Percentiles rank a stretch among this genome's conserved stretches.
Conservation (phyloP, 352 stramenopile species). For the Saprolegnia parasitica region DNA sequence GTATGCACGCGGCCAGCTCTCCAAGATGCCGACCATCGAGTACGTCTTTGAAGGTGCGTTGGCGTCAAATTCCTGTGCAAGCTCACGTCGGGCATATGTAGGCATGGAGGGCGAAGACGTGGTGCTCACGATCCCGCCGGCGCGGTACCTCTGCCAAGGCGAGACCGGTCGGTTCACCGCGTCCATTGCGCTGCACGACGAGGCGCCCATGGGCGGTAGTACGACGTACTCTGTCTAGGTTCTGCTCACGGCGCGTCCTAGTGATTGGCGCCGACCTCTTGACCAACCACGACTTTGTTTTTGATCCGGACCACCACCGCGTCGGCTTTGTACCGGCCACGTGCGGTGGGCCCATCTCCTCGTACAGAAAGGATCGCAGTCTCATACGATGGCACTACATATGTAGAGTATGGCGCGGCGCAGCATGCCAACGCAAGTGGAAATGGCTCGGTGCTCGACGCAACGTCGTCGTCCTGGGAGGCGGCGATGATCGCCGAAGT, state of each 20-base stretch:
- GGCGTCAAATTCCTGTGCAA: not conserved
- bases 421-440: not conserved
- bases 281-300: conserved; percentile 77
- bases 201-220: conserved; percentile 52
- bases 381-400: not conserved
- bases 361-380: conserved; percentile 10
- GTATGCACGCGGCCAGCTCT: conserved; percentile 48
- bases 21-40: conserved; percentile 57
- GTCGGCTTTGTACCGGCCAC: conserved; percentile 74
- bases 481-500: conserved; percentile 13
- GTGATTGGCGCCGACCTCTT: conserved; percentile 84
- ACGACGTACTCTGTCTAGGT: not conserved
- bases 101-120: conserved; percentile 50
- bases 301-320: conserved; percentile 63
- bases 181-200: conserved; percentile 54
- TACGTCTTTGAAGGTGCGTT: conserved; percentile 48
- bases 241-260: too few species aligned
- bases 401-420: conserved; percentile 3
- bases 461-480: conserved; percentile 24
- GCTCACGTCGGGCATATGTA: not conserved
- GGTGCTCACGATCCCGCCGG: conserved; percentile 49
- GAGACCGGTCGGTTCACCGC: conserved; percentile 48
- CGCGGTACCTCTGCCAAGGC: conserved; percentile 58
- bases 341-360: conserved; percentile 35
- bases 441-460: not conserved